phyloP scores from a whole-genome alignment of 495 filamentous ascomycete species.

The Aspergillus panamensis region DNA sequence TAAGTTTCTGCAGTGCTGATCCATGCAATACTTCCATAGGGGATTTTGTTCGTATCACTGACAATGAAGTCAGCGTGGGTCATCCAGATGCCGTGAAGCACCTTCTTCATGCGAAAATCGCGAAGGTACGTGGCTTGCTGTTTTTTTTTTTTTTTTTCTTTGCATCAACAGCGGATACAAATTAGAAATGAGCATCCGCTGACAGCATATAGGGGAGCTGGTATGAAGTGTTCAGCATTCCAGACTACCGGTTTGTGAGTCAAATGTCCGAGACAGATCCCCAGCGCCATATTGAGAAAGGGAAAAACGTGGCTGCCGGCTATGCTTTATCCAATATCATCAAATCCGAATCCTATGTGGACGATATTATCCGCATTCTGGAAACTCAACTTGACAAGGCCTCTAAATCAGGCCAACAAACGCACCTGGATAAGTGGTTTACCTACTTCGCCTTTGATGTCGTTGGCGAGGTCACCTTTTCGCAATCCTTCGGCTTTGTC shows the following conservation, averaged over 20 bases:
- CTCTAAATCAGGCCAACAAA: constrained; percentile 17
- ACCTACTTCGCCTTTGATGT: constrained; percentile 48
- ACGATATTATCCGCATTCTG: constrained; percentile 31
- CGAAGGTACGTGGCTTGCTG: constrained; percentile 22
- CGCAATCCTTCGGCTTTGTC: constrained; percentile 42
- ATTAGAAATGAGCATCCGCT: background rate
- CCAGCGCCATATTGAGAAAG: constrained; percentile 29
- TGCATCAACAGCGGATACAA: too few relatives aligned
- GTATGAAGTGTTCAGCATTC: constrained; percentile 33
- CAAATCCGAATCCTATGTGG: constrained; percentile 37
- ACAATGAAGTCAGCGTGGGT: constrained; percentile 47
- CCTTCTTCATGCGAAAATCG: constrained; percentile 27
- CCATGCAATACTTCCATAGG: constrained; percentile 18
- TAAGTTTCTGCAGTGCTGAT: background rate
- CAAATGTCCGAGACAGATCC: constrained; percentile 43
- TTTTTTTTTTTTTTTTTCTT: too few relatives aligned
- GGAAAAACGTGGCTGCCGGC: constrained; percentile 34
- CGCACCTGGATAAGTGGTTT: constrained; percentile 47
- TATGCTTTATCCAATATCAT: constrained; percentile 43
- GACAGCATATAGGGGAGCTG: constrained; percentile 24
- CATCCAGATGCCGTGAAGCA: constrained; percentile 42
- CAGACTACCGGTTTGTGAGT: constrained; percentile 42
- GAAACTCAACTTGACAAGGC: constrained; percentile 30
- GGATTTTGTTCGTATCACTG: constrained; percentile 44
- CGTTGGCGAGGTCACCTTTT: constrained; percentile 42